A percentile compares a stretch with the other conserved stretches of the same genome.
Conservation (phyloP, 1,284 basidiomycete species). For the Phlebopus sp. region DNA sequence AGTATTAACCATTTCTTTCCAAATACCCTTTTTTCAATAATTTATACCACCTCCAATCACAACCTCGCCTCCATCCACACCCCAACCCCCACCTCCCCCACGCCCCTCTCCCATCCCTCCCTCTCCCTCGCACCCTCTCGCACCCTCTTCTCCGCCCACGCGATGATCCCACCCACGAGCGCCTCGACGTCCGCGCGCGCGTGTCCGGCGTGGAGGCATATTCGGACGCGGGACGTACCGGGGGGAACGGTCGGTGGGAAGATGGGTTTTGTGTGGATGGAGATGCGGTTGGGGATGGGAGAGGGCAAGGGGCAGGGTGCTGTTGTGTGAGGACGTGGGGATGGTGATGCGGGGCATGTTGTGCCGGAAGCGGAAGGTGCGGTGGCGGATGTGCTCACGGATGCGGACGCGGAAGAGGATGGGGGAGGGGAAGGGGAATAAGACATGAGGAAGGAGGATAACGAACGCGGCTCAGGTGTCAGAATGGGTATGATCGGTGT, state of each 20-base stretch:
- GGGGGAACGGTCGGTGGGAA: conserved; percentile 83
- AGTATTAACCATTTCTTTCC: too few species aligned
- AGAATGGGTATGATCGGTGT: conserved; percentile 86
- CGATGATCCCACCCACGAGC: conserved; percentile 47
- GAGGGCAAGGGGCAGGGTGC: not conserved
- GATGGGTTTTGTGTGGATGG: conserved; percentile 75
- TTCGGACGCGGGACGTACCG: conserved; percentile 77
- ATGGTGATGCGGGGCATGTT: too few species aligned
- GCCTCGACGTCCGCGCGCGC: conserved; percentile 59
- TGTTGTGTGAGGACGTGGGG: not conserved
- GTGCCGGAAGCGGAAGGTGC: too few species aligned
- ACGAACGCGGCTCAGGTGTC: conserved; percentile 68
- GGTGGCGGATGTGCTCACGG: not conserved
- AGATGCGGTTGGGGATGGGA: too few species aligned
- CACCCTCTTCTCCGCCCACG: conserved; percentile 44
- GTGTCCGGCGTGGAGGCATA: conserved; percentile 82
- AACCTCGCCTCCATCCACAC: conserved; percentile 31
- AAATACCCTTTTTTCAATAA: too few species aligned
- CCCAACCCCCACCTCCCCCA: conserved; percentile 15
- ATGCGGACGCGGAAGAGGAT: not conserved
- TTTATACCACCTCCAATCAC: conserved; percentile 10
- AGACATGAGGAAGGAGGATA: conserved; percentile 63
- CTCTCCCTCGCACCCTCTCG: conserved; percentile 10
- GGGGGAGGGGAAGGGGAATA: conserved; percentile 14
- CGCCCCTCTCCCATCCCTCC: conserved; percentile 13